Evolutionary conservation across 2,329 filamentous ascomycete species (phyloP), one percentile per base, ranked within the genome.

Genomic region (Diatrype stigma): DNA sequence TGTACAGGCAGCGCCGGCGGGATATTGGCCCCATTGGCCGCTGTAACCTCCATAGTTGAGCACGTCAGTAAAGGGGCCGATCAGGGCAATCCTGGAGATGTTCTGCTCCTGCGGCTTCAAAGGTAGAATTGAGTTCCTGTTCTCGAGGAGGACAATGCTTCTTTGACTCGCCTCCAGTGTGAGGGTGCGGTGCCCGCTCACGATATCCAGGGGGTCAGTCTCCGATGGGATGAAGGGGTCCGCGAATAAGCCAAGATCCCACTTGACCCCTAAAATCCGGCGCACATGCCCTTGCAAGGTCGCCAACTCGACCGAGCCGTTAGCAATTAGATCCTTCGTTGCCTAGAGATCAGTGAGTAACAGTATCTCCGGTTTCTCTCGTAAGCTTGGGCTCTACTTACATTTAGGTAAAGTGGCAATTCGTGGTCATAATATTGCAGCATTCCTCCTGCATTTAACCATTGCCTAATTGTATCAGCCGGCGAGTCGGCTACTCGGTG

Each of bases 11-110:
- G 67, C 60, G n/a, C 55, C 54, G 0, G 68, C 67, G 2, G 72
- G 73, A 45, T 69, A 70, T 42, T 69, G 67, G 0, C 72, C 73
- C 59, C 67, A 74, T 52, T 63, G 56, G 1, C 71, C 72, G 1
- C 72, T 73, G 50, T 75, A 75, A 49, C 70, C 72, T 2, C 73
- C 72, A 53, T 71, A 74, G 53, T 75, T 74, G 40, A 74, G 60
- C 7, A 62, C 62, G 49, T 75, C 71, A 3, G 63, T 49, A 50
- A 71, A 75, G 2, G 73, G 72, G 0, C 73, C 73, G 12, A 74
- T 61, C 6, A 74, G 61, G 3, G 71, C 71, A 17, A 74, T 64
- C 16, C 61, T 71, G 26, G 56, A 61, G 11, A 68, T 60, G 5
- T 58, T 60, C 37, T 68, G 62, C 2, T 59, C 52, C 6, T 42